These are phyloP conservation scores for Aspergillus persii DNA, from an alignment of 2,329 filamentous ascomycete species.

Conservation along the genomic window DNA sequence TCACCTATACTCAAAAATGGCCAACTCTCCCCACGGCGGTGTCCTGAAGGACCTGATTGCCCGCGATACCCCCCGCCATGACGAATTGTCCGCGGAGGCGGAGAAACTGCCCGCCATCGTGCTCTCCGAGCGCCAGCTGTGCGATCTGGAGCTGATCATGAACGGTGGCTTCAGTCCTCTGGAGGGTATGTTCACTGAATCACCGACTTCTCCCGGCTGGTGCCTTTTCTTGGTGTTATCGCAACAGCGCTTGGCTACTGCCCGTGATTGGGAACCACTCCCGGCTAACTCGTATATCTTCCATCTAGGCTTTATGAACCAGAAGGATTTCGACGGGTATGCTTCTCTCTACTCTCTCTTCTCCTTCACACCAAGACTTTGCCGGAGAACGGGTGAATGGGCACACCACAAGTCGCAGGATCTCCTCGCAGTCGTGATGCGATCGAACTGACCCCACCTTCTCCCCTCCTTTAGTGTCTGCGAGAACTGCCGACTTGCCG, in stretches of 20 bases:
- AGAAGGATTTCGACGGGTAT: slow-evolving; percentile 94
- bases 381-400: neutral
- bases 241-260: slow-evolving; percentile 7
- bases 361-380: neutral
- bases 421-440: neutral
- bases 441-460: slow-evolving; percentile 13
- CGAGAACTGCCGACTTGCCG: slow-evolving; percentile 77
- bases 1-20: slow-evolving; percentile 37
- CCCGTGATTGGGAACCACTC: neutral
- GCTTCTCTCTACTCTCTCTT: slow-evolving; percentile 25
- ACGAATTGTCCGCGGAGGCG: slow-evolving; percentile 76
- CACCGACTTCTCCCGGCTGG: neutral
- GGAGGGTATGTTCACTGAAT: slow-evolving; percentile 65
- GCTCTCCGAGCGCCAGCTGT: slow-evolving; percentile 90
- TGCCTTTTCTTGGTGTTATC: slow-evolving; percentile 7
- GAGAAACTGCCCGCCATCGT: slow-evolving; percentile 81
- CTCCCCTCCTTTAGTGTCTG: slow-evolving; percentile 65
- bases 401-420: neutral
- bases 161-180: slow-evolving; percentile 97
- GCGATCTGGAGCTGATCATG: slow-evolving; percentile 94
- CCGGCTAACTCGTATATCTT: slow-evolving; percentile 14
- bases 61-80: slow-evolving; percentile 80
- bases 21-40: slow-evolving; percentile 73
- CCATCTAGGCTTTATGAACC: slow-evolving; percentile 81
- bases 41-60: slow-evolving; percentile 97